These are phyloP conservation scores for Oryza glumipatula DNA, from an alignment of 176 grass and related monocot species.

Conservation along the genomic window DNA sequence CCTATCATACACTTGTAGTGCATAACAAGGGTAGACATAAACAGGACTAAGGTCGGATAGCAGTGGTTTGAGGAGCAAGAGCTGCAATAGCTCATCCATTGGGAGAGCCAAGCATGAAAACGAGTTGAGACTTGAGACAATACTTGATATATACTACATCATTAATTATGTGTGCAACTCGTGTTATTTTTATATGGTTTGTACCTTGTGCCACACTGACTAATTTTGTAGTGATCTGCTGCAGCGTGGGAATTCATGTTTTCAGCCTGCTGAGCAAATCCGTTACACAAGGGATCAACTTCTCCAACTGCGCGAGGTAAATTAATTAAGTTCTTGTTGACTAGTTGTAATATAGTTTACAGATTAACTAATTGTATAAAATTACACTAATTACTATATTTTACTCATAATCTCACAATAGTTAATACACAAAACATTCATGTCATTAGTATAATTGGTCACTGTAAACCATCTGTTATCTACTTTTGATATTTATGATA, in stretches of 20 bases:
- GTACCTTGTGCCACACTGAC: background rate
- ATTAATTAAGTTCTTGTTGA: background rate
- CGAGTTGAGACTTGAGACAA: too few species aligned
- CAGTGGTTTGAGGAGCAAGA: background rate
- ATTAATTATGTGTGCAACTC: background rate
- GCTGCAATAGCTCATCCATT: too few species aligned
- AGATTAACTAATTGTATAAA: background rate
- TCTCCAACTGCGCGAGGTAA: slow-evolving; percentile 57
- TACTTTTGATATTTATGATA: too few species aligned
- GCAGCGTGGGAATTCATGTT: slow-evolving; percentile 49
- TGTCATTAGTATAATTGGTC: too few species aligned
- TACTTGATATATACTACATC: too few species aligned
- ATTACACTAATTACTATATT: background rate
- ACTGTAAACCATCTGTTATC: too few species aligned
- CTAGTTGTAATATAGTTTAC: background rate
- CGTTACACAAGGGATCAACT: slow-evolving; percentile 68
- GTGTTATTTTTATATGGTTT: background rate
- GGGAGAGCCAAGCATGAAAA: too few species aligned
- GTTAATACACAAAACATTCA: too few species aligned
- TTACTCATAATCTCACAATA: too few species aligned
- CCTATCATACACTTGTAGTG: background rate
- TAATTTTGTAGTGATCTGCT: slow-evolving; percentile 2
- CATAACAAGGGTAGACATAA: background rate
- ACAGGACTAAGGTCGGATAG: background rate
- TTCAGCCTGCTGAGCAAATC: slow-evolving; percentile 46